phyloP scores from a whole-genome alignment of 2,329 filamentous ascomycete genomes.

The Cercospora brassicicola region DNA sequence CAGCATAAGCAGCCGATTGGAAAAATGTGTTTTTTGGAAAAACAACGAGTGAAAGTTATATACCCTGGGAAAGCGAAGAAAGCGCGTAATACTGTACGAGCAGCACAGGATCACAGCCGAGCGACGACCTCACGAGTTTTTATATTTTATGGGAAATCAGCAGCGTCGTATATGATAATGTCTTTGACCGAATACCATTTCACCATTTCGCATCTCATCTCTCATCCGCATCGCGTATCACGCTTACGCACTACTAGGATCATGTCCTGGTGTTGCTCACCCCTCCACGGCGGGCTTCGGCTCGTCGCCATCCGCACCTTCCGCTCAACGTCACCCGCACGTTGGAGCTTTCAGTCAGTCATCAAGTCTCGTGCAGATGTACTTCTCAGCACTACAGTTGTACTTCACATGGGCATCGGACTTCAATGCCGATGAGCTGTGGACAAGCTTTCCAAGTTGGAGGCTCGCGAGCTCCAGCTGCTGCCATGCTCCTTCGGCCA shows the following conservation, averaged over 20 bases:
- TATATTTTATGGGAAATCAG: conserved; percentile 18
- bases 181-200: conserved; percentile 16
- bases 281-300: not conserved
- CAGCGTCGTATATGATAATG: conserved; percentile 24
- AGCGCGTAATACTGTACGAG: conserved; percentile 30
- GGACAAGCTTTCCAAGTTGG: conserved; percentile 7
- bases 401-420: not conserved
- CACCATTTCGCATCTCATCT: not conserved
- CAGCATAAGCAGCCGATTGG: conserved; percentile 17
- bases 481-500: not conserved
- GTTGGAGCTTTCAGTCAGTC: not conserved
- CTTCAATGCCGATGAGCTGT: conserved; percentile 3
- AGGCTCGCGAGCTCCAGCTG: not conserved
- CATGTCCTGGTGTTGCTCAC: not conserved
- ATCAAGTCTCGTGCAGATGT: not conserved
- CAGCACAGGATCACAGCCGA: conserved; percentile 25
- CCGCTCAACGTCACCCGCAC: not conserved
- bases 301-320: not conserved
- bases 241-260: not conserved
- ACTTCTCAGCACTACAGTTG: not conserved
- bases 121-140: conserved; percentile 26
- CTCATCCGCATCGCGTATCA: not conserved
- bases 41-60: conserved; percentile 22
- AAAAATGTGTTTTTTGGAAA: conserved; percentile 13
- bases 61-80: conserved; percentile 28